Evolutionary conservation across 164 flowering plant species (phyloP).

Genomic region (Vitis cinerea): DNA sequence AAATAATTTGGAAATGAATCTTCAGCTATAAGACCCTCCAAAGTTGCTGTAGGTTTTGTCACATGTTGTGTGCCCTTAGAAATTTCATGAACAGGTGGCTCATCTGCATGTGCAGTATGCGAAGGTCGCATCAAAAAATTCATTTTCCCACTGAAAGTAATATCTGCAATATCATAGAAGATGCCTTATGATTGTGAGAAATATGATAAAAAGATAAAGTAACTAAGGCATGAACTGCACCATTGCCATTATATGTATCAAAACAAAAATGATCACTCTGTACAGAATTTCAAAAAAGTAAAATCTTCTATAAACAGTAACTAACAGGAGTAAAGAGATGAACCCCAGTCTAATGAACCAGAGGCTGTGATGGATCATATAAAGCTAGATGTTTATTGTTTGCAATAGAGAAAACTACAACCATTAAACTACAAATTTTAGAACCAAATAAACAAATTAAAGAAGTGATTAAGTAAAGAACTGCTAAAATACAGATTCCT

Average conservation of each 20-base stretch:
- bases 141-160: conserved; percentile 38
- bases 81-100: conserved; percentile 31
- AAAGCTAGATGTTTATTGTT: neutral
- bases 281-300: too few relatives aligned
- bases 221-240: too few relatives aligned
- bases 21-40: conserved; percentile 80
- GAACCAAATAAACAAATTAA: too few relatives aligned
- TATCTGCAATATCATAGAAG: conserved; percentile 27
- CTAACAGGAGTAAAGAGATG: too few relatives aligned
- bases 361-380: neutral
- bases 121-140: conserved; percentile 72
- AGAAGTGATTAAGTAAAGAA: too few relatives aligned
- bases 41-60: conserved; percentile 39
- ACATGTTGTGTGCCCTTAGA: conserved; percentile 18
- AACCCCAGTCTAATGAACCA: neutral
- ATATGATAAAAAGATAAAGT: neutral
- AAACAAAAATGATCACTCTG: too few relatives aligned
- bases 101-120: conserved; percentile 35
- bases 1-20: conserved; percentile 45
- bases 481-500: too few relatives aligned
- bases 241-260: too few relatives aligned
- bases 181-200: neutral
- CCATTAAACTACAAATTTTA: neutral
- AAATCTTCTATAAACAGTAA: too few relatives aligned
- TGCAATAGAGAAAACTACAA: neutral